Evolutionary conservation across 257 asterid genomes (phyloP), one percentile per base, ranked within the genome.

Genomic region (Linderniella brevidens): DNA sequence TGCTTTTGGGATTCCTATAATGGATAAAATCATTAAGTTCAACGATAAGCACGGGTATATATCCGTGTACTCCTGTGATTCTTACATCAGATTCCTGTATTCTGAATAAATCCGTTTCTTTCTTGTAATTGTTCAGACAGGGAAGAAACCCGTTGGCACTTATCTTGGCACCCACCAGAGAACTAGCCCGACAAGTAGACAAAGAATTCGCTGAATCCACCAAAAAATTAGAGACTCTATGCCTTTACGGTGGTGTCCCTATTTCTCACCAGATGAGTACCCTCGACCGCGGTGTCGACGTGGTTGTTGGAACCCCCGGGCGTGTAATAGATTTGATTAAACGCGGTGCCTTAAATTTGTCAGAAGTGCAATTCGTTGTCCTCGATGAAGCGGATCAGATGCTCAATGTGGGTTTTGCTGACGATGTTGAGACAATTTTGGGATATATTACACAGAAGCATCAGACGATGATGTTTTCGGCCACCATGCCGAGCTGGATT

Each of bases 381-480:
- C 82, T 88, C 39, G 95, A 88, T 64, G 98, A 88, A 68, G 95
- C 93, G 52, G 98, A 88, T 71, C 95, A 88, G 69, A 88, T 88
- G 95, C 98, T 88, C 63, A 88, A 80, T 37, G 95, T 88, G 46
- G 98, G 98, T n/a, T 88, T 88, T 50, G 94, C 94, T 0, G 98
- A 88, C 3, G 94, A 74, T 64, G 98, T 88, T 44, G 95, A 88
- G 78, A 67, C 69, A 44, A 88, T 88, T 53, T 67, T 88, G 58
- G 81, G 82, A 53, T 75, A 67, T 62, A 68, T 88, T 13, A 68
- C 60, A 37, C 86, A 81, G 72, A 75, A 84, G 49, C 95, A 81
- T 68, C 98, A 84, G 65, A 88, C 95, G 14, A 59, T 84, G 98
- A 76, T 88, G 98, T 88, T 88, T 69, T 88, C 98, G 17, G 98